Conservation (phyloP, 2,329 filamentous ascomycete genomes). For the Graphiopsis chlorocephala region DNA sequence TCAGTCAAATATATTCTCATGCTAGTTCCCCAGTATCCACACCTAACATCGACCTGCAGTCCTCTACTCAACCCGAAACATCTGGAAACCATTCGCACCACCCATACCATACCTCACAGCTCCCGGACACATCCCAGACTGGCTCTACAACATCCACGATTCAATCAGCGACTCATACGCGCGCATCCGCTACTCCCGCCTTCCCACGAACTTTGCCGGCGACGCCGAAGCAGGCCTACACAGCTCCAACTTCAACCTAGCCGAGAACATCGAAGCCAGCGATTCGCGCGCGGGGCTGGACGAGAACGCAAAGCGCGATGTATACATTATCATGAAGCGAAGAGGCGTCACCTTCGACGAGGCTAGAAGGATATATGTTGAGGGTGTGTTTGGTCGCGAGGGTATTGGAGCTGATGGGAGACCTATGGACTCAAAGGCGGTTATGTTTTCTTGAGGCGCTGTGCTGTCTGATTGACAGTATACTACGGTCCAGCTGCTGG, state of each 20-base stretch:
- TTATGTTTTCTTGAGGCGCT: conserved; percentile 74
- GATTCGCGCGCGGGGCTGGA: conserved; percentile 81
- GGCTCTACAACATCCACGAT: conserved; percentile 51
- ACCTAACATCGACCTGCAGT: conserved; percentile 40
- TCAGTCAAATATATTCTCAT: conserved; percentile 37
- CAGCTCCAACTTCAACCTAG: conserved; percentile 78
- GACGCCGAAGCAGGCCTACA: conserved; percentile 88
- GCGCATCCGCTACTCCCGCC: conserved; percentile 68
- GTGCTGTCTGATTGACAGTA: not conserved
- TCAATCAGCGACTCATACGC: conserved; percentile 40
- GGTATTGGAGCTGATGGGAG: conserved; percentile 84
- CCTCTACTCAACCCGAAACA: conserved; percentile 75
- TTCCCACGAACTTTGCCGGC: conserved; percentile 70
- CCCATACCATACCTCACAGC: conserved; percentile 52
- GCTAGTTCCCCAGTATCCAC: conserved; percentile 15
- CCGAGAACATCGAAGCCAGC: conserved; percentile 72
- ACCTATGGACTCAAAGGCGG: conserved; percentile 90
- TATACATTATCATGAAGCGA: conserved; percentile 87
- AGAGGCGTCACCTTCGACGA: conserved; percentile 83
- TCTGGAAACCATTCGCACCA: conserved; percentile 72
- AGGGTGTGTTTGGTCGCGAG: conserved; percentile 80
- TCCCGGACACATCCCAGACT: conserved; percentile 48
- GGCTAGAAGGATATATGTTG: conserved; percentile 79
- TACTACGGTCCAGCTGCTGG: not conserved
- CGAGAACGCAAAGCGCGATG: conserved; percentile 72